Conservation (phyloP, 2,329 filamentous ascomycete genomes). For the Colletotrichum sp. region DNA sequence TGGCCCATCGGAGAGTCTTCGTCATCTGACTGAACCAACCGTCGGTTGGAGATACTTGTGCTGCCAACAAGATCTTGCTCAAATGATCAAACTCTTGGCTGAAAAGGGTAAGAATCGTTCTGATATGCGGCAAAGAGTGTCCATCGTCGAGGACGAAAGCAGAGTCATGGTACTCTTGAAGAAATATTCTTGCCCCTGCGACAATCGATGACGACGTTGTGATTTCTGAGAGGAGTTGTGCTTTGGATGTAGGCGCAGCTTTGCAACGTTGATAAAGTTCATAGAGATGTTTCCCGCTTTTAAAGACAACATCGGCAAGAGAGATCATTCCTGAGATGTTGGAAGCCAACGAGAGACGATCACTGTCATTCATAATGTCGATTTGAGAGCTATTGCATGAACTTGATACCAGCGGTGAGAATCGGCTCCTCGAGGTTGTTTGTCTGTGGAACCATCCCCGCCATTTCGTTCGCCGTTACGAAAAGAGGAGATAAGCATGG, state of each 20-base stretch:
- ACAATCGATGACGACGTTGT: not conserved
- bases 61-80: no score
- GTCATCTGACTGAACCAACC: no score
- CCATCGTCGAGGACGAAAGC: not conserved
- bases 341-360: not conserved
- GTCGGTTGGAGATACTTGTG: no score
- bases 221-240: not conserved
- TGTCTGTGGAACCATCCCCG: no score
- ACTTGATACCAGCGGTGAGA: no score
- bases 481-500: no score
- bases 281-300: not conserved
- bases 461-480: no score
- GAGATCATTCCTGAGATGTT: not conserved
- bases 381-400: not conserved
- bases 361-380: not conserved
- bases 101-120: not conserved
- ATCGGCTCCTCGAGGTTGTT: no score
- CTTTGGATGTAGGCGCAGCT: not conserved
- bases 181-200: not conserved
- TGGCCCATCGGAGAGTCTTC: no score
- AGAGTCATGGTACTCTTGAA: not conserved
- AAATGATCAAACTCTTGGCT: not conserved
- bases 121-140: not conserved
- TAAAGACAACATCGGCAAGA: not conserved
- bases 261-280: not conserved